phyloP scores from a whole-genome alignment of 1,284 basidiomycete genomes.

The Amylostereum areolatum region DNA sequence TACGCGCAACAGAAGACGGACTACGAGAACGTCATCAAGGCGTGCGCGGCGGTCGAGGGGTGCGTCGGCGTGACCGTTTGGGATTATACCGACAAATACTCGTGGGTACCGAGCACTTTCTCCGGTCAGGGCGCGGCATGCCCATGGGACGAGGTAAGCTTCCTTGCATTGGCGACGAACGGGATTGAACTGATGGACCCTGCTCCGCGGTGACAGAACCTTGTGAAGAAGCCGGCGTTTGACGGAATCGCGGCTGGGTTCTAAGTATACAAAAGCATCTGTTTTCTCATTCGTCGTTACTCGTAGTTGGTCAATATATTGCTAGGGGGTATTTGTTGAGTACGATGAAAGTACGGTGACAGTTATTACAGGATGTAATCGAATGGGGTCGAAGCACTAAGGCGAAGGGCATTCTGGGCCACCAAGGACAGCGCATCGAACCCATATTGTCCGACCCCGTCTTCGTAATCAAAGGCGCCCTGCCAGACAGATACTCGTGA shows the following conservation, averaged over 20 bases:
- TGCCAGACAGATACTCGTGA: not conserved
- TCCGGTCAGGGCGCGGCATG: conserved; percentile 16
- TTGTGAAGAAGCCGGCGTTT: conserved; percentile 16
- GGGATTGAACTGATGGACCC: not conserved
- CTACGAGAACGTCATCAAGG: conserved; percentile 37
- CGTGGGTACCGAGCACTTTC: conserved; percentile 18
- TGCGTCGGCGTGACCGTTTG: not conserved
- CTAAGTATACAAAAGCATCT: not conserved
- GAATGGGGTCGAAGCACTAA: conserved; percentile 15
- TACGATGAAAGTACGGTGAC: not conserved
- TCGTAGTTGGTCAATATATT: too few species aligned
- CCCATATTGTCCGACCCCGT: conserved; percentile 18
- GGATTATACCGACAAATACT: conserved; percentile 10
- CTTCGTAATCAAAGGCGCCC: conserved; percentile 29
- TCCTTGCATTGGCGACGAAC: not conserved
- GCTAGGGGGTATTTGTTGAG: too few species aligned
- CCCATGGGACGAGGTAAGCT: conserved; percentile 16
- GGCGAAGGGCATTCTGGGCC: conserved; percentile 12
- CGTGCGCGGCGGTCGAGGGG: conserved; percentile 34
- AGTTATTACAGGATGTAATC: conserved; percentile 17
- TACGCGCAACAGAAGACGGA: conserved; percentile 44
- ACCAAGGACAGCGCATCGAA: conserved; percentile 18
- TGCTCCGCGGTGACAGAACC: conserved; percentile 8
- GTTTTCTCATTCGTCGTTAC: too few species aligned
- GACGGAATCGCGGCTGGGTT: conserved; percentile 14